A percentile compares a stretch with the other conserved stretches of the same genome.
These are phyloP conservation scores for Narthecium ossifragum DNA, from an alignment of 106 monocot species.

Conservation along the genomic window DNA sequence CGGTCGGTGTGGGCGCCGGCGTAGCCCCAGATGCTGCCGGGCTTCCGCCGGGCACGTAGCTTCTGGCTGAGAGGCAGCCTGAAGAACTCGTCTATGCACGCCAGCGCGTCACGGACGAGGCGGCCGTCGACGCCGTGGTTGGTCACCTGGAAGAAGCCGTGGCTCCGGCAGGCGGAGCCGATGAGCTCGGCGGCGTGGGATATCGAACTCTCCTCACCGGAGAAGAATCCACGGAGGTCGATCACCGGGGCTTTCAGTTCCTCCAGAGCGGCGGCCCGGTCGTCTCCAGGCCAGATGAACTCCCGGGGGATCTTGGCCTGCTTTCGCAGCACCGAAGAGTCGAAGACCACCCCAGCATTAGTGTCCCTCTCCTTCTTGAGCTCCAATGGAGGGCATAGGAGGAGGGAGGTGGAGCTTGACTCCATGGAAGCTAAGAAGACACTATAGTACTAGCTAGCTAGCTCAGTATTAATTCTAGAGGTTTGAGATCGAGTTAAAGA, in stretches of 20 bases:
- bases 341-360: too few relatives aligned
- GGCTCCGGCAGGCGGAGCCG: constrained; percentile 29
- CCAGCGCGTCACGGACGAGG: constrained; percentile 17
- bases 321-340: constrained; percentile 20
- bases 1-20: constrained; percentile 61
- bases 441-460: too few relatives aligned
- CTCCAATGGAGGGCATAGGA: constrained; percentile 2
- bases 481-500: too few relatives aligned
- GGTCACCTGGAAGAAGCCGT: constrained; percentile 62
- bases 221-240: constrained; percentile 41
- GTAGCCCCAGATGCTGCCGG: constrained; percentile 69
- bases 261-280: constrained; percentile 5
- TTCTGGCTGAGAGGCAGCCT: constrained; percentile 29
- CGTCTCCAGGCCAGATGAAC: constrained; percentile 57
- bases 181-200: constrained; percentile 19
- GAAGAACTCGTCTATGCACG: constrained; percentile 48
- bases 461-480: too few relatives aligned
- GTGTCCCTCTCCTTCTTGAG: background rate
- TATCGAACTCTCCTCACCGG: constrained; percentile 19
- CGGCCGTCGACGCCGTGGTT: constrained; percentile 38
- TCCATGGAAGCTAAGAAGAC: too few relatives aligned
- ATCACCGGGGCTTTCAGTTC: constrained; percentile 47
- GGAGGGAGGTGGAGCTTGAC: constrained; percentile 8
- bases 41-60: constrained; percentile 36
- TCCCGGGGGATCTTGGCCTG: constrained; percentile 41